A percentile compares a stretch with the other conserved stretches of the same genome.
These are phyloP conservation scores for Ocimum tenuiflorum DNA, from an alignment of 257 asterid species.

Conservation along the genomic window DNA sequence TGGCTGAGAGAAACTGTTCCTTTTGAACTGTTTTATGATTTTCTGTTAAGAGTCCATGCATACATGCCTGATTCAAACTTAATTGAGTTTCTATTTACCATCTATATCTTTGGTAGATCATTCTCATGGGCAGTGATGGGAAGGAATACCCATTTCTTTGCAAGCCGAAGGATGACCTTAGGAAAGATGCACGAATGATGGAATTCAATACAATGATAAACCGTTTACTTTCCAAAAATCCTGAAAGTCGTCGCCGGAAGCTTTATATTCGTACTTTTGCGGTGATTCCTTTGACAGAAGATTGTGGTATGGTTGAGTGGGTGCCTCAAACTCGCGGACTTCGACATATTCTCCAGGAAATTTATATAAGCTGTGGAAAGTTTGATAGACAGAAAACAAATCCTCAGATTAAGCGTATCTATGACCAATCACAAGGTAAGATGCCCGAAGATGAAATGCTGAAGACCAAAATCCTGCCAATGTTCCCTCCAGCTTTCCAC, in stretches of 20 bases:
- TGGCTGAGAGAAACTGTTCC: conserved; percentile 1
- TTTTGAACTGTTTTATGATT: conserved; percentile 9
- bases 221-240: conserved; percentile 68
- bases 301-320: conserved; percentile 99
- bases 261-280: conserved; percentile 95
- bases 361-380: conserved; percentile 79
- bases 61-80: not conserved
- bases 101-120: conserved; percentile 40
- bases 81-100: not conserved
- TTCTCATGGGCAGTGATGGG: conserved; percentile 95
- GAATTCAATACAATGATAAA: conserved; percentile 96
- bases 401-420: conserved; percentile 82
- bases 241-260: conserved; percentile 96
- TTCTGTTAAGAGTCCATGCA: conserved; percentile 3
- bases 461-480: conserved; percentile 75
- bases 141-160: conserved; percentile 80
- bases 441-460: conserved; percentile 79
- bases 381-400: conserved; percentile 91
- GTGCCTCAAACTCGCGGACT: conserved; percentile 96
- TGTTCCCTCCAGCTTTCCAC: conserved; percentile 93
- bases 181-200: conserved; percentile 99
- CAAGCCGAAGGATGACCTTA: conserved; percentile 96
- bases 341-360: conserved; percentile 88
- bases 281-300: conserved; percentile 90
- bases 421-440: conserved; percentile 82